phyloP scores from a whole-genome alignment of 495 filamentous ascomycete species.

The Podospora tetraspora region DNA sequence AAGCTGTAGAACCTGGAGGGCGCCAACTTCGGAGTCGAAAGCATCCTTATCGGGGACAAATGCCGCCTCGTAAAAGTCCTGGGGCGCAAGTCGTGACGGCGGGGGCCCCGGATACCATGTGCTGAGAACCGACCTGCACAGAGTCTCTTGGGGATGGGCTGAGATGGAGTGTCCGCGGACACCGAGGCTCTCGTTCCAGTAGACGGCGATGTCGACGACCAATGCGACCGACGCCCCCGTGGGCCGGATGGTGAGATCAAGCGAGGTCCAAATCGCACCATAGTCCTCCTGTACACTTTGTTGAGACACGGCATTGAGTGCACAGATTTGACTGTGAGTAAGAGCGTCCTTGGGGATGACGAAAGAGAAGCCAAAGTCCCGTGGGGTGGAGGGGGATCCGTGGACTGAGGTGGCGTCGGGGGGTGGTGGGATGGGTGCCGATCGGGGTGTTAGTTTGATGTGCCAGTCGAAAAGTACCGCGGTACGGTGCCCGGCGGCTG shows the following conservation, averaged over 20 bases:
- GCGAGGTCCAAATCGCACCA: conserved; percentile 24
- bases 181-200: conserved; percentile 24
- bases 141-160: conserved; percentile 11
- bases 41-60: conserved; percentile 29
- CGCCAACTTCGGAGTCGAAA: conserved; percentile 16
- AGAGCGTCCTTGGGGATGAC: conserved; percentile 6
- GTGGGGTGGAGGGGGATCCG: conserved; percentile 1
- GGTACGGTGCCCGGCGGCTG: neutral
- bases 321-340: neutral
- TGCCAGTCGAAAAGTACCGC: conserved; percentile 4
- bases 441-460: conserved; percentile 13
- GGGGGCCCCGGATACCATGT: conserved; percentile 26
- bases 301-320: conserved; percentile 11
- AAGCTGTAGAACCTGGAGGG: conserved; percentile 27
- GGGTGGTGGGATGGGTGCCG: neutral
- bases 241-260: conserved; percentile 17
- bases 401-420: too few relatives aligned
- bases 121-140: conserved; percentile 21
- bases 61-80: conserved; percentile 44
- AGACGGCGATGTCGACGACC: conserved; percentile 16
- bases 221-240: conserved; percentile 14
- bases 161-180: conserved; percentile 15
- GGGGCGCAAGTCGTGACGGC: conserved; percentile 18
- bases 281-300: conserved; percentile 15
- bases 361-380: conserved; percentile 1